These are phyloP conservation scores for Immersiella caudata DNA, from an alignment of 495 filamentous ascomycete genomes.

Conservation along the genomic window DNA sequence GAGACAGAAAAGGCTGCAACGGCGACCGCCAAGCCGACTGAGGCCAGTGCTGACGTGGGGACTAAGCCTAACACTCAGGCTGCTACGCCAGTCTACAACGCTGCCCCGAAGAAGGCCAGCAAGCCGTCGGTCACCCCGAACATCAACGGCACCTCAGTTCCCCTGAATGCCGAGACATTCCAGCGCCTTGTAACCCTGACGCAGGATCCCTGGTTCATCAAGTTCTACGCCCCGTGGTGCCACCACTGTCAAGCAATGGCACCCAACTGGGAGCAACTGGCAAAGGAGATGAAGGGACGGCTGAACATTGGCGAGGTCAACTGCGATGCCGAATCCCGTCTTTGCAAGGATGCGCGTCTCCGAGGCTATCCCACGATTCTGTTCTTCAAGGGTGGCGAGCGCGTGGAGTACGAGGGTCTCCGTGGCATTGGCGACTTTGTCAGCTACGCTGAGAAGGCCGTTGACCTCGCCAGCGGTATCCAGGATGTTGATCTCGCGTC, in stretches of 20 bases:
- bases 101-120: slow-evolving; percentile 39
- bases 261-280: slow-evolving; percentile 86
- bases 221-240: slow-evolving; percentile 98
- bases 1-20: slow-evolving; percentile 18
- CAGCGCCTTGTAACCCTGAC: slow-evolving; percentile 82
- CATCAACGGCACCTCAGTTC: slow-evolving; percentile 68
- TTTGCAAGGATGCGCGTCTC: slow-evolving; percentile 87
- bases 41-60: slow-evolving; percentile 25
- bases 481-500: slow-evolving; percentile 73
- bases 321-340: slow-evolving; percentile 77
- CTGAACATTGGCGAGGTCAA: slow-evolving; percentile 97
- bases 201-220: slow-evolving; percentile 94
- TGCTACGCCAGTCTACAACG: neutral
- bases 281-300: slow-evolving; percentile 80
- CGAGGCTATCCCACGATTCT: slow-evolving; percentile 83
- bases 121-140: slow-evolving; percentile 65
- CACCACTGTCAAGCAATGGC: slow-evolving; percentile 90
- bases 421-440: slow-evolving; percentile 91
- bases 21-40: neutral
- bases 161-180: slow-evolving; percentile 83
- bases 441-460: slow-evolving; percentile 81
- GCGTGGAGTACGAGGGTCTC: slow-evolving; percentile 89
- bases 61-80: neutral
- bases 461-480: slow-evolving; percentile 75
- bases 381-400: slow-evolving; percentile 90